These are phyloP conservation scores for Paragyromitra xinjiangensis DNA, from an alignment of 495 filamentous ascomycete species.

Conservation along the genomic window DNA sequence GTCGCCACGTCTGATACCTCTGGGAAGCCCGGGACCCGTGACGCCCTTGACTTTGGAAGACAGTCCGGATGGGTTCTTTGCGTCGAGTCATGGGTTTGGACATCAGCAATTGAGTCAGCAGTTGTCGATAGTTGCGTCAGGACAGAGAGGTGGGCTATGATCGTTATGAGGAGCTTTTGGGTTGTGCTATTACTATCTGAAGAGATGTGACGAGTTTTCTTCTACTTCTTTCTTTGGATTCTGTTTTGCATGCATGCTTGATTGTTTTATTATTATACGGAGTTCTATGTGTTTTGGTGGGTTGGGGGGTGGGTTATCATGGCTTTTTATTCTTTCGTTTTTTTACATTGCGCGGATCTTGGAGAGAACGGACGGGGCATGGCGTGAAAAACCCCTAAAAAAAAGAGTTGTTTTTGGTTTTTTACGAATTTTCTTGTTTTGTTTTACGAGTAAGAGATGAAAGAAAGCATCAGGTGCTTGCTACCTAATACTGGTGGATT, in stretches of 20 bases:
- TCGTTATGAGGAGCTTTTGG: slow-evolving; percentile 34
- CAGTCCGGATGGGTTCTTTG: slow-evolving; percentile 63
- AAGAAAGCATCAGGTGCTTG: not conserved
- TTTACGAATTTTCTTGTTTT: not conserved
- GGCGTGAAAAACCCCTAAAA: slow-evolving; percentile 13
- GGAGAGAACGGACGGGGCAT: slow-evolving; percentile 10
- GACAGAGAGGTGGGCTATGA: slow-evolving; percentile 41
- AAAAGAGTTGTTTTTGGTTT: slow-evolving; percentile 22
- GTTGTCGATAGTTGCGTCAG: slow-evolving; percentile 41
- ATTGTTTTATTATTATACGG: slow-evolving; percentile 11
- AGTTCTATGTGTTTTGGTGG: slow-evolving; percentile 22
- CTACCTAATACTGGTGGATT: slow-evolving; percentile 31
- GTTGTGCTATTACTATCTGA: slow-evolving; percentile 1
- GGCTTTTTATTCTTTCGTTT: not conserved
- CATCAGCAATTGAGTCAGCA: slow-evolving; percentile 51
- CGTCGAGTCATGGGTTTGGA: slow-evolving; percentile 46
- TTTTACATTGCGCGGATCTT: slow-evolving; percentile 29
- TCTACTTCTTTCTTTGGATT: not conserved
- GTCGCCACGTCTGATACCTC: slow-evolving; percentile 72
- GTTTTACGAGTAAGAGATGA: not conserved
- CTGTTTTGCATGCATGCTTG: slow-evolving; percentile 10
- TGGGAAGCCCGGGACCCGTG: slow-evolving; percentile 79
- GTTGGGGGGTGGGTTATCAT: not conserved
- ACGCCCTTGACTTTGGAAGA: slow-evolving; percentile 78
- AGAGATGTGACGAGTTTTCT: slow-evolving; percentile 21